Evolutionary conservation across 1,139 yeast genomes (phyloP).

Genomic region (Nakaseomyces bracarensis): DNA sequence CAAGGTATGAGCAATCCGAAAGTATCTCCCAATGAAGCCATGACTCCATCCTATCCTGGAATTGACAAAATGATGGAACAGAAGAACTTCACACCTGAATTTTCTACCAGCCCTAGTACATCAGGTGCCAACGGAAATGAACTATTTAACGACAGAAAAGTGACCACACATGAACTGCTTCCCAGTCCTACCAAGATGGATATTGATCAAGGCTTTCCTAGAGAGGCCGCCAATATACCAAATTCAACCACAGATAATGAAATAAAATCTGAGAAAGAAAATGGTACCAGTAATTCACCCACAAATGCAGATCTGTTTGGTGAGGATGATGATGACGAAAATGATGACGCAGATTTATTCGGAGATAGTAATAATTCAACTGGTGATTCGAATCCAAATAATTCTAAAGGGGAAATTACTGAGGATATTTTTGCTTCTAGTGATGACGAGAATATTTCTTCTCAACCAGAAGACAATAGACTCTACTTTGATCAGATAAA

Average conservation of each 20-base stretch:
- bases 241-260: background rate
- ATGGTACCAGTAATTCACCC: constrained; percentile 16
- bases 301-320: constrained; percentile 22
- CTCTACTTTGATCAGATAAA: constrained; percentile 6
- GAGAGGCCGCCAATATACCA: background rate
- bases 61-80: constrained; percentile 15
- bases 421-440: constrained; percentile 32
- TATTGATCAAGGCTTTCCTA: background rate
- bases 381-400: constrained; percentile 12
- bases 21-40: constrained; percentile 15
- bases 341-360: constrained; percentile 28
- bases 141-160: constrained; percentile 20
- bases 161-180: constrained; percentile 10
- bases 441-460: constrained; percentile 26
- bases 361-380: constrained; percentile 27
- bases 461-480: constrained; percentile 11
- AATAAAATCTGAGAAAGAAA: constrained; percentile 4
- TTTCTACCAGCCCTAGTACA: constrained; percentile 23
- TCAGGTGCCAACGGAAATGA: constrained; percentile 16
- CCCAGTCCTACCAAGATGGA: constrained; percentile 14
- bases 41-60: constrained; percentile 15
- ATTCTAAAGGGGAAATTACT: constrained; percentile 25
- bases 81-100: constrained; percentile 20
- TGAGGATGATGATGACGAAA: constrained; percentile 21
- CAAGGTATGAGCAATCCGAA: constrained; percentile 12